Base-by-base conservation (phyloP, 176 grass and related monocot species). In the Phyllostachys edulis region DNA sequence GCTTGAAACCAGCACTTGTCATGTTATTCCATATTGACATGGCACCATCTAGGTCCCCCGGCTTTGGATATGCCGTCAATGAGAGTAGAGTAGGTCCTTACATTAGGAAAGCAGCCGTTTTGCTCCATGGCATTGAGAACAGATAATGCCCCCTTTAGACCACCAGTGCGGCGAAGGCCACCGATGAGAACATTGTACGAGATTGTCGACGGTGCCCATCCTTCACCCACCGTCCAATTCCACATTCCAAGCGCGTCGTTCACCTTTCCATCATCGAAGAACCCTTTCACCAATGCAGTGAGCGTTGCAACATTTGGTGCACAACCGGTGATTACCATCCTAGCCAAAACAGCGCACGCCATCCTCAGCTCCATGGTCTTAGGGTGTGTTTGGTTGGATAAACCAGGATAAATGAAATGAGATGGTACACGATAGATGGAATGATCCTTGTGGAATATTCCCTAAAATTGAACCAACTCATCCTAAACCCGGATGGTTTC, bases 161-260 rank as follows among this genome's bases (percentile, higher is more conserved):
- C 76, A 78, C 82, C 87, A 29, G 69, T 61, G 73, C 41, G 52
- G 71, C 95, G 91, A 84, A 95, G 87, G 24, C 95, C 95, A 81
- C 80, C 80, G 61, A 94, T 85, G 45, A 98, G 86, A 75, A 98
- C 82, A 83, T 94, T 98, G 71, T 93, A 98, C 45, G 89, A 84
- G 59, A 98, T 63, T 36, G 74, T 55, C 23, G 94, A 83, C 0
- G 92, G 95, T 17, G 36, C 12, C 52, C 87, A 98, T 79, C 87
- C 86, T 72, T 94, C 85, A 29, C 51, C 49, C 62, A 95, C 39
- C 92, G 95, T 95, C 85, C 89, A 90, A 55, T 90, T 75, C 95
- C 95, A 98, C 67, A 94, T 78, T 73, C 72, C 37, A 24, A 94
- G 36, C 6, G 95, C 90, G 15, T 98, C 90, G 64, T 57, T 64